Evolutionary conservation across 768 basidiomycete species (phyloP).

Genomic region (Boletus pseudopeckii): DNA sequence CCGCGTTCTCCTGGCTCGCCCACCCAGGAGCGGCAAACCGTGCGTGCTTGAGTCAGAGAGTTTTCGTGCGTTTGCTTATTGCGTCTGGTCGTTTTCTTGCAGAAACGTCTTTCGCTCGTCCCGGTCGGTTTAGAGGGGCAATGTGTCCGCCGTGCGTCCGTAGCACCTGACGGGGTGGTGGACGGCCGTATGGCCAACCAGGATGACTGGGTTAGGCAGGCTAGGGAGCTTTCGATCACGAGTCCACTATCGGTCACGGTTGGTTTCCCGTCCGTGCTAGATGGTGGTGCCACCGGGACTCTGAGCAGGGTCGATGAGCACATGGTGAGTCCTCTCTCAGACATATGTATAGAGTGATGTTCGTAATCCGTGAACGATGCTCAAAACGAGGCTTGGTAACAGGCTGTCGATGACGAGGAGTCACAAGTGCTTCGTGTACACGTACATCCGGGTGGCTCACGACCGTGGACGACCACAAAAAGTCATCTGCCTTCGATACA

Average conservation of each 20-base stretch:
- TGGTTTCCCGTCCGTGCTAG: slow-evolving; percentile 6
- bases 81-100: not conserved
- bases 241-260: slow-evolving; percentile 22
- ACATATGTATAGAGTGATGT: not conserved
- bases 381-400: slow-evolving; percentile 4
- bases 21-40: slow-evolving; percentile 52
- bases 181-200: slow-evolving; percentile 38
- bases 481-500: slow-evolving; percentile 28
- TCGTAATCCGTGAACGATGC: not conserved
- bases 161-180: slow-evolving; percentile 14
- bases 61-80: not conserved
- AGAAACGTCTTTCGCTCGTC: slow-evolving; percentile 61
- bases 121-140: slow-evolving; percentile 25
- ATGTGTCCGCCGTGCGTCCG: slow-evolving; percentile 31
- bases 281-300: not conserved
- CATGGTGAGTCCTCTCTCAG: slow-evolving; percentile 40
- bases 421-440: slow-evolving; percentile 11
- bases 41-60: slow-evolving; percentile 23
- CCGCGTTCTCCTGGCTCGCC: slow-evolving; percentile 56
- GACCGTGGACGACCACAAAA: slow-evolving; percentile 8
- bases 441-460: slow-evolving; percentile 10
- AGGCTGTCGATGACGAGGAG: slow-evolving; percentile 28
- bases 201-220: slow-evolving; percentile 76
- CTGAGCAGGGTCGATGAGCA: slow-evolving; percentile 35
- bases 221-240: slow-evolving; percentile 59